A percentile compares a stretch with the other conserved stretches of the same genome.
Conservation (phyloP, 306 rosid genomes). For the Vigna unguiculata region DNA sequence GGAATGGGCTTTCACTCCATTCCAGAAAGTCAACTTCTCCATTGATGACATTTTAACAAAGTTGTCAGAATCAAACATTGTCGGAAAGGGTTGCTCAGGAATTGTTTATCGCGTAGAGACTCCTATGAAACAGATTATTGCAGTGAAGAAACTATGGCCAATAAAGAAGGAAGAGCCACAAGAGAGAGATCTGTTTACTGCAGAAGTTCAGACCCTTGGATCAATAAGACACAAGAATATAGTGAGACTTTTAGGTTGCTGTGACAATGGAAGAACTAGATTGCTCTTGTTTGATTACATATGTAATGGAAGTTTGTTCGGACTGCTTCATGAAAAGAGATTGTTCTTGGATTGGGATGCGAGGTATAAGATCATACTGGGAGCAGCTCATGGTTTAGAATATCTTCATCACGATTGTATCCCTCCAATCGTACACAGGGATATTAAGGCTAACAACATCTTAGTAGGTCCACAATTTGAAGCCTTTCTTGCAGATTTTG, state of each 20-base stretch:
- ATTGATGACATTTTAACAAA: conserved; percentile 68
- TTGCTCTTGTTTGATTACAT: conserved; percentile 91
- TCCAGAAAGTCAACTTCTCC: conserved; percentile 85
- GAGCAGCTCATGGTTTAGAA: conserved; percentile 92
- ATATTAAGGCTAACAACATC: conserved; percentile 90
- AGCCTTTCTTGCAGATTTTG: conserved; percentile 90
- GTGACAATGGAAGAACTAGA: conserved; percentile 77
- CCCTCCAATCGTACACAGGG: conserved; percentile 87
- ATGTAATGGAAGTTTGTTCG: conserved; percentile 79
- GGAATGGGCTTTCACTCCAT: conserved; percentile 92
- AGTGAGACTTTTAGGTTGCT: conserved; percentile 89
- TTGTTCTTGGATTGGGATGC: conserved; percentile 96
- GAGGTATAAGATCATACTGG: conserved; percentile 81
- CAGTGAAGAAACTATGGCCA: conserved; percentile 97
- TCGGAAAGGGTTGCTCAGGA: conserved; percentile 92
- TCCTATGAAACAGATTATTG: conserved; percentile 75
- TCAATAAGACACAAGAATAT: conserved; percentile 91
- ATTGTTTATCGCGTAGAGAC: conserved; percentile 93
- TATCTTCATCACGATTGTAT: conserved; percentile 96
- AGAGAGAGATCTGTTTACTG: conserved; percentile 72
- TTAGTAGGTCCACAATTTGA: conserved; percentile 88
- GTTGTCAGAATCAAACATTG: conserved; percentile 78
- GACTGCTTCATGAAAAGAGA: conserved; percentile 80
- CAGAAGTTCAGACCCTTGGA: conserved; percentile 91
- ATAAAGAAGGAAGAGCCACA: conserved; percentile 63